These are phyloP conservation scores for Ustilago shanxiensis DNA, from an alignment of 1,284 basidiomycete genomes.

Conservation along the genomic window DNA sequence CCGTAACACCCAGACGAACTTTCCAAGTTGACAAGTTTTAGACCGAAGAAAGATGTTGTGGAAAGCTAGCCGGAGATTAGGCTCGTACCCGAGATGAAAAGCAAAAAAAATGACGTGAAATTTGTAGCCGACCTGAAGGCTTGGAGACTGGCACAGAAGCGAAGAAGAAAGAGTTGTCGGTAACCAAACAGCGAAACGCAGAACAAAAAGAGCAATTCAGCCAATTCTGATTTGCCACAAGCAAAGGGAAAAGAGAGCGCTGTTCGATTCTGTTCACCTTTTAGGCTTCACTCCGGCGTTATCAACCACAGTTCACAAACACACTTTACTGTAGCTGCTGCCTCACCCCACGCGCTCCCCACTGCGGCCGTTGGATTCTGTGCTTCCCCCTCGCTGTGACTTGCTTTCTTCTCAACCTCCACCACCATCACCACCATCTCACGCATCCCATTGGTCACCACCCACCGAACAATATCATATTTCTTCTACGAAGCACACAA, in stretches of 20 bases:
- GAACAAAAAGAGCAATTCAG: conserved; percentile 1
- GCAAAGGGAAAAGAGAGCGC: neutral
- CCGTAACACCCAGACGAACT: neutral
- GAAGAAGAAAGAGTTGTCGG: neutral
- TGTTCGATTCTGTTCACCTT: too few species aligned
- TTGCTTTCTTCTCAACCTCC: too few species aligned
- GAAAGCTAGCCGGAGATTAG: conserved; percentile 13
- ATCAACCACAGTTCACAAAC: neutral
- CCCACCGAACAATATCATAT: too few species aligned
- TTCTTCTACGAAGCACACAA: too few species aligned
- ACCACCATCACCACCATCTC: neutral
- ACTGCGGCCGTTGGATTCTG: too few species aligned
- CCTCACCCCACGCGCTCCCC: too few species aligned
- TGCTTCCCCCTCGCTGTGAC: too few species aligned
- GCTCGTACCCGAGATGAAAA: neutral
- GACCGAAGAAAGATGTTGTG: conserved; percentile 1
- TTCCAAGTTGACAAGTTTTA: neutral
- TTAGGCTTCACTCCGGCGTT: neutral
- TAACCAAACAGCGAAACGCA: neutral
- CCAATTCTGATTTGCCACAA: conserved; percentile 6
- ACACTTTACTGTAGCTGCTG: neutral
- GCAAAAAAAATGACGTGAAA: neutral
- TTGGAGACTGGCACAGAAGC: neutral
- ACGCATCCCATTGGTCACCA: neutral
- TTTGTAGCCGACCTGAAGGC: neutral